Base-by-base conservation (phyloP, 2,329 filamentous ascomycete species). In the Periconia sp. region DNA sequence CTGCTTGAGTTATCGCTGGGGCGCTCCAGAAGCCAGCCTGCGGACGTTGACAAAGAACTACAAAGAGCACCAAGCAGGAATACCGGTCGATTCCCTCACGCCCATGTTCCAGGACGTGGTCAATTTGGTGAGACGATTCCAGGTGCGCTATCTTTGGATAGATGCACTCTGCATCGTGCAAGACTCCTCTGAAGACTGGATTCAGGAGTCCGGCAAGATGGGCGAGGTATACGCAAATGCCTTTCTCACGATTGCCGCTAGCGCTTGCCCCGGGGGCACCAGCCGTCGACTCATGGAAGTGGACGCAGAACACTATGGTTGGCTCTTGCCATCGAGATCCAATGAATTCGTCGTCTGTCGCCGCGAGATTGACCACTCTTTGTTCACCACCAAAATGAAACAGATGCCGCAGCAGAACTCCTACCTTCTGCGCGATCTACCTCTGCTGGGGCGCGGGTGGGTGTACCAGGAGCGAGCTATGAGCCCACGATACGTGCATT, bases 111-210 rank as follows among this genome's bases (percentile, higher is more conserved):
- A 30, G 13, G 28, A 30, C 13, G 28, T 30, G 9, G 13, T 30
- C 9, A 13, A 6, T 10, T 15, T 30, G 28, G 28, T 30, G 9
- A 7, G 28, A 15, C 28, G 13, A 7, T 15, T 30, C 28, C 28
- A 30, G 13, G 28, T 30, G 13, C 28, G 28, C 7, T 34, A 34
- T 21, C 31, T 34, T 11, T 34, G 31, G 31, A 34, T 34, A 6
- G 31, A 34, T 15, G 6, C 13, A 7, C 31, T 34, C 9, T 34
- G 31, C 31, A 34, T 34, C 10, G 31, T 34, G 21, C 31, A 34
- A 22, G 31, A 34, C 31, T 34, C 31, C 6, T 8, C 11, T 5
- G 31, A 34, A 9, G 31, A 34, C 31, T 34, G 31, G 31, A 15
- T 19, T 5, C 15, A 34, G 16, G 31, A 34, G 13, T 34, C 31